Evolutionary conservation across 2,329 filamentous ascomycete species (phyloP).

Genomic region (Fusarium bactridioides): DNA sequence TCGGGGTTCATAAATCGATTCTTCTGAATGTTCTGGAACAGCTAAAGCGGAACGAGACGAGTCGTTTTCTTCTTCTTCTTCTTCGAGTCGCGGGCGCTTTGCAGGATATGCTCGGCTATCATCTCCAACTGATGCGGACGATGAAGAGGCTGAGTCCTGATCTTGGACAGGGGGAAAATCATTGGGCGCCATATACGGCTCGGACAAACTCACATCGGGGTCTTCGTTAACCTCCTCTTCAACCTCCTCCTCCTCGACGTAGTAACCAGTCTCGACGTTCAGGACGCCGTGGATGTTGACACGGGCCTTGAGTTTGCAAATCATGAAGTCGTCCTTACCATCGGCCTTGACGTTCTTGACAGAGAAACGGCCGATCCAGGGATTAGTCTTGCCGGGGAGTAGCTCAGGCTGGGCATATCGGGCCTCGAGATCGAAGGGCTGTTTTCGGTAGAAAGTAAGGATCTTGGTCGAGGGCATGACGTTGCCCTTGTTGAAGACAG

Average conservation of each 20-base stretch:
- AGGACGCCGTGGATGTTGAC: constrained; percentile 96
- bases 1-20: constrained; percentile 3
- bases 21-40: neutral
- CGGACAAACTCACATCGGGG: constrained; percentile 70
- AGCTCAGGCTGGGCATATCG: constrained; percentile 87
- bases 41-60: neutral
- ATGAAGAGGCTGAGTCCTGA: constrained; percentile 4
- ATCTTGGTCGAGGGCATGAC: constrained; percentile 99
- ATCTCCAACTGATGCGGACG: constrained; percentile 28
- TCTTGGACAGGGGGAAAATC: neutral
- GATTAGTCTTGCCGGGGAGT: constrained; percentile 87
- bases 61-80: neutral
- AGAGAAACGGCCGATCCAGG: constrained; percentile 97
- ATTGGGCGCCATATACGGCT: neutral
- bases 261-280: constrained; percentile 97
- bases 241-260: constrained; percentile 96
- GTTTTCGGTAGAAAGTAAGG: constrained; percentile 98
- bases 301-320: constrained; percentile 98
- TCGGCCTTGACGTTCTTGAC: constrained; percentile 97
- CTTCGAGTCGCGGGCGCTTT: constrained; percentile 34
- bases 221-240: constrained; percentile 90
- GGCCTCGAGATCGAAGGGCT: constrained; percentile 95
- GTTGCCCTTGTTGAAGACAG: constrained; percentile 97
- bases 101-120: constrained; percentile 13
- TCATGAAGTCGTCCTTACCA: constrained; percentile 97